phyloP scores from a whole-genome alignment of 345 rosid species.

The Gossypium herbaceum region DNA sequence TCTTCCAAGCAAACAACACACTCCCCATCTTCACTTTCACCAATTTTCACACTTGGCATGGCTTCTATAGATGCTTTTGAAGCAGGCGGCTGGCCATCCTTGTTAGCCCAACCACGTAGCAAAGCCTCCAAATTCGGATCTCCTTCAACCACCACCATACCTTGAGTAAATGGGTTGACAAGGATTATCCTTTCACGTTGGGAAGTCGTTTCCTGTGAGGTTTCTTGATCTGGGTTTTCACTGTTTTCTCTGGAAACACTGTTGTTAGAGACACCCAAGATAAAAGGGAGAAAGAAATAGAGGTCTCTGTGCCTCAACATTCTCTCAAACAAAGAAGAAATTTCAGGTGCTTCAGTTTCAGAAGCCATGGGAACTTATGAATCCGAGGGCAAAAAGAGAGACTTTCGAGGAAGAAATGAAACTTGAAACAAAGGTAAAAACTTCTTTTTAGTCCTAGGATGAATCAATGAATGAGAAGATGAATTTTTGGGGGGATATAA shows the following conservation, averaged over 20 bases:
- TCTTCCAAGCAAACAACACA: slow-evolving; percentile 74
- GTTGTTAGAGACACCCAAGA: slow-evolving; percentile 43
- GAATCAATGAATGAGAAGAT: not conserved
- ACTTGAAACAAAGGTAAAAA: too few species aligned
- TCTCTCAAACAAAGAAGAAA: slow-evolving; percentile 40
- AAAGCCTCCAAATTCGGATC: slow-evolving; percentile 40
- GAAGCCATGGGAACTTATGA: slow-evolving; percentile 27
- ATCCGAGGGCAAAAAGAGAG: not conserved
- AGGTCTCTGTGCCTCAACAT: slow-evolving; percentile 35
- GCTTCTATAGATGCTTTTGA: slow-evolving; percentile 68
- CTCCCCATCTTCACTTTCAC: slow-evolving; percentile 32
- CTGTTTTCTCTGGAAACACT: slow-evolving; percentile 8
- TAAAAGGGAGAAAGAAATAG: slow-evolving; percentile 39
- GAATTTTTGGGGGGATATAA: not conserved
- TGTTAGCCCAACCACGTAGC: slow-evolving; percentile 28
- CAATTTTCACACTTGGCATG: slow-evolving; percentile 42
- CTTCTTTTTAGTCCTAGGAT: not conserved
- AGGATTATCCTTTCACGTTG: slow-evolving; percentile 51
- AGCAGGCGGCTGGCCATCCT: slow-evolving; percentile 70
- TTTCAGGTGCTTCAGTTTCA: slow-evolving; percentile 30
- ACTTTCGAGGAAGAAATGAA: not conserved
- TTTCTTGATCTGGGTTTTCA: slow-evolving; percentile 32
- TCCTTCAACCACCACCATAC: slow-evolving; percentile 60
- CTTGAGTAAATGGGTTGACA: slow-evolving; percentile 62
- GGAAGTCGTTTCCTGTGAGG: not conserved